These are phyloP conservation scores for Hypseocharis bilobata DNA, from an alignment of 441 rosid genomes.

Conservation along the genomic window DNA sequence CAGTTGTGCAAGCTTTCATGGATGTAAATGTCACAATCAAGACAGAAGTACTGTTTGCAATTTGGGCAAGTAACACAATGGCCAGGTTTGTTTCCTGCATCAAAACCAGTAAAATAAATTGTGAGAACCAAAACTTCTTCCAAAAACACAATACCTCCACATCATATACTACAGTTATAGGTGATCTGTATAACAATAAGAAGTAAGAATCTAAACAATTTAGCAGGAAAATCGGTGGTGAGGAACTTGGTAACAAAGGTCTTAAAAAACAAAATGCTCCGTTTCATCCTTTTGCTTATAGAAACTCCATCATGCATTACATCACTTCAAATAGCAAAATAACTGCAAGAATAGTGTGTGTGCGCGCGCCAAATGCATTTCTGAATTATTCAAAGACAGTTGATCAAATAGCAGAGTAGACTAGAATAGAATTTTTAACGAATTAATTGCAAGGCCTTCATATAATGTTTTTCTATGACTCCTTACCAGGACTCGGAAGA, in stretches of 20 bases:
- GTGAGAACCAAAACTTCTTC: background rate
- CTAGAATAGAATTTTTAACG: background rate
- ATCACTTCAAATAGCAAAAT: background rate
- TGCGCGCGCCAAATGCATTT: background rate
- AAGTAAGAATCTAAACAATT: too few species aligned
- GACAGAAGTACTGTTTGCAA: constrained; percentile 65
- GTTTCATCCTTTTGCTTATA: too few species aligned
- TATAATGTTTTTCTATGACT: background rate
- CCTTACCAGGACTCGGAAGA: constrained; percentile 51
- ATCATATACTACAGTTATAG: background rate
- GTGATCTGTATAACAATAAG: background rate
- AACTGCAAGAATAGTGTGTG: background rate
- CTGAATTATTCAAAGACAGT: background rate
- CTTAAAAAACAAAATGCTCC: too few species aligned
- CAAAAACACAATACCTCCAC: too few species aligned
- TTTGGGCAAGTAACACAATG: constrained; percentile 54
- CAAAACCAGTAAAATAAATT: constrained; percentile 12
- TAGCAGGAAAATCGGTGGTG: too few species aligned
- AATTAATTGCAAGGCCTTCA: background rate
- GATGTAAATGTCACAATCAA: constrained; percentile 84
- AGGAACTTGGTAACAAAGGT: too few species aligned
- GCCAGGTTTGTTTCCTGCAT: constrained; percentile 49
- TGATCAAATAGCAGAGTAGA: background rate
- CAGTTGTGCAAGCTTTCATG: constrained; percentile 92
- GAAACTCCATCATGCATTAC: background rate